Evolutionary conservation across 2,329 filamentous ascomycete genomes (phyloP).

Genomic region (Coniochaeta sp.): DNA sequence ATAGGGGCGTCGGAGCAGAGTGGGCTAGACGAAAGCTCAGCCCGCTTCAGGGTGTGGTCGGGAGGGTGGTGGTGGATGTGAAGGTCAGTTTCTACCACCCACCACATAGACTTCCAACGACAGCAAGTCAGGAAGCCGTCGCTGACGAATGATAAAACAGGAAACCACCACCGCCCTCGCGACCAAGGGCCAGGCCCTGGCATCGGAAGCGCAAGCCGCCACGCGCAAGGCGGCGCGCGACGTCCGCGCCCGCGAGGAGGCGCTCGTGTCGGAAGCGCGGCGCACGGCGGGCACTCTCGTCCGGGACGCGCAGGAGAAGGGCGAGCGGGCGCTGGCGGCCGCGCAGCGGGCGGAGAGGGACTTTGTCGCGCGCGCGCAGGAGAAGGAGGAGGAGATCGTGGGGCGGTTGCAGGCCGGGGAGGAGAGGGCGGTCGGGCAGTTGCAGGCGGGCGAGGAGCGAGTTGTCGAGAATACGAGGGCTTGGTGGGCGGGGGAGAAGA

Average conservation of each 20-base stretch:
- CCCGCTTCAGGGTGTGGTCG: not conserved
- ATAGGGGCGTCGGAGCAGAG: not conserved
- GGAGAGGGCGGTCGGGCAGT: not conserved
- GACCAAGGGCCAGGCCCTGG: not conserved
- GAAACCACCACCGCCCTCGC: not conserved
- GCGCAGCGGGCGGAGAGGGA: too few species aligned
- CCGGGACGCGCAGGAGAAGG: not conserved
- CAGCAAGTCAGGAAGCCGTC: too few species aligned
- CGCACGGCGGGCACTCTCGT: not conserved
- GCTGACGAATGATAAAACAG: not conserved
- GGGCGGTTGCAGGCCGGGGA: not conserved
- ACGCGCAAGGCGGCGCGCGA: not conserved
- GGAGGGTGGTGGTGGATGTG: not conserved
- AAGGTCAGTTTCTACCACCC: too few species aligned
- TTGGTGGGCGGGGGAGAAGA: not conserved
- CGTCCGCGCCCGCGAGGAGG: not conserved
- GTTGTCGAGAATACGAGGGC: not conserved
- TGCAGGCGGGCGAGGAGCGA: not conserved
- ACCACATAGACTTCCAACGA: not conserved
- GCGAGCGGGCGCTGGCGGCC: too few species aligned
- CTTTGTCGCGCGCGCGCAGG: too few species aligned
- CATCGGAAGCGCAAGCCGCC: not conserved
- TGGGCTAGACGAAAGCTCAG: not conserved
- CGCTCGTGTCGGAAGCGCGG: not conserved
- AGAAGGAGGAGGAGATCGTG: not conserved